Base-by-base conservation (phyloP, 192 early-diverging fungal genomes). In the Thoreauomyces humboldtii region DNA sequence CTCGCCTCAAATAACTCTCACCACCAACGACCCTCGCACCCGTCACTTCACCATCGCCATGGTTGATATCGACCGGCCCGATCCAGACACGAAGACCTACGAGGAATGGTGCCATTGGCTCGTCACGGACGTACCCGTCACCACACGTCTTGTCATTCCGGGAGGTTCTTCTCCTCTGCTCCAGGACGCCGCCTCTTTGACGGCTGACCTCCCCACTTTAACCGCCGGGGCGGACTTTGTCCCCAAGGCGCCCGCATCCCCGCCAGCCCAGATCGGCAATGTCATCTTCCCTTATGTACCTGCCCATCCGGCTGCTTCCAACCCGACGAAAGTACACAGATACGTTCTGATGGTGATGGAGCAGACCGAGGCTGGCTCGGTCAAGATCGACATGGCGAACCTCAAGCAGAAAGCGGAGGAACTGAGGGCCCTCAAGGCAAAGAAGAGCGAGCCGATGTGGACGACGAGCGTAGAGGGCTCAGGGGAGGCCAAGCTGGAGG, bases 51-150 rank as follows among this genome's bases (percentile, higher is more conserved):
- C 81, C 14, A 35, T 82, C 1, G 41, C 71, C 41, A 27, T 81
- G 42, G 59, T 71, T 25, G 81, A 81, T 46, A 22, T 81, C 29
- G 78, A 82, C 50, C 59, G 73, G 12, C 70, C 70, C 34, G 61
- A 72, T 42, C 62, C 62, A n/a, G 67, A 73, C 1, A 50, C 43
- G 17, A 28, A 67, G 15, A 67, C 70, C 5, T 75, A 64, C 34
- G 76, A 82, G n/a, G 72, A 82, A 54, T 82, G 78, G 78, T 78
- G 75, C 58, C 81, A 82, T 45, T 82, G 81, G 81, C 68, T 81
- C n/a, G 45, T 77, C 36, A 77, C 76, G 15, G 76, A 77, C 63
- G 79, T 82, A 62, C 71, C 75, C 35, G 71, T 79, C 12, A 61
- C 52, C 27, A n/a, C 28, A 5, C 72, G 75, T 21, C 58, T 77